phyloP scores from a whole-genome alignment of 164 flowering plant genomes.

The Sedum album region DNA sequence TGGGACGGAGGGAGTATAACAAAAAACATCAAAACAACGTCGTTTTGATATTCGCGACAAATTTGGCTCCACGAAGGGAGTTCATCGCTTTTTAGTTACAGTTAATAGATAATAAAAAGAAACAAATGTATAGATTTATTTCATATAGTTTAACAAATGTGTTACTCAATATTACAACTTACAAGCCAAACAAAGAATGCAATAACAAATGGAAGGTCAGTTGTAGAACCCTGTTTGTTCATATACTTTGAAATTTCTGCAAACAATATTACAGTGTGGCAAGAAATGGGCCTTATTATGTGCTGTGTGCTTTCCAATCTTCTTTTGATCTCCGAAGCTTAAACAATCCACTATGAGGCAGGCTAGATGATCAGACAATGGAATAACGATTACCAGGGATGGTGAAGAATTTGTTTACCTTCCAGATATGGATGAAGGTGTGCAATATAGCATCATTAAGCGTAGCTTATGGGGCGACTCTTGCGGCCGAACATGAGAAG shows the following conservation, averaged over 20 bases:
- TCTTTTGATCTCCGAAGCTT: neutral
- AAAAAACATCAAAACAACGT: too few relatives aligned
- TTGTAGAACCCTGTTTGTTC: too few relatives aligned
- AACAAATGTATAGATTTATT: too few relatives aligned
- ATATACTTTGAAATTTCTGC: too few relatives aligned
- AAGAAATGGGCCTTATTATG: neutral
- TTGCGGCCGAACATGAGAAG: constrained; percentile 68
- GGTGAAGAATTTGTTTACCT: neutral
- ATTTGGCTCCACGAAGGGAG: too few relatives aligned
- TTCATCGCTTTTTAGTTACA: too few relatives aligned
- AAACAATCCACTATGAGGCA: neutral
- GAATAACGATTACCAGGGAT: neutral
- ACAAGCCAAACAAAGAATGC: neutral
- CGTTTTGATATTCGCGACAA: too few relatives aligned
- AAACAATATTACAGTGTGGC: neutral
- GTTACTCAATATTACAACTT: too few relatives aligned
- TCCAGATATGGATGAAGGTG: constrained; percentile 9
- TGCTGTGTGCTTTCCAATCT: neutral
- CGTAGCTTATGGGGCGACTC: constrained; percentile 14
- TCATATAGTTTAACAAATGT: too few relatives aligned
- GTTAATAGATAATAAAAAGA: too few relatives aligned
- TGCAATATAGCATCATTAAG: constrained; percentile 9
- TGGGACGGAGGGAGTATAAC: too few relatives aligned
- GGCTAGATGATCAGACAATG: neutral
- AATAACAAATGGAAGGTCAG: too few relatives aligned